Conservation (phyloP, 176 grass and related monocot species). For the Rhynchospora breviuscula region DNA sequence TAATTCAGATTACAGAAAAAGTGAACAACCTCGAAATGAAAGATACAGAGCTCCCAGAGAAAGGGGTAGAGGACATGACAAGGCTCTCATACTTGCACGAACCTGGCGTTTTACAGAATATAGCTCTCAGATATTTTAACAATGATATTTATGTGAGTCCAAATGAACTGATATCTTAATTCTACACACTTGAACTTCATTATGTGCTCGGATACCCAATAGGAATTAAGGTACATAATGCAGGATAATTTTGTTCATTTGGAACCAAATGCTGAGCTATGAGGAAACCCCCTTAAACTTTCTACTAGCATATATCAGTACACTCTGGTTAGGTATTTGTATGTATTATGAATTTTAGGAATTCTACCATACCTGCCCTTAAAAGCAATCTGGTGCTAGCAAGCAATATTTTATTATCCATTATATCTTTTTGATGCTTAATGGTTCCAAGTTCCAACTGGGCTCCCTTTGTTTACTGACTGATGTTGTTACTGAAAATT, state of each 20-base stretch:
- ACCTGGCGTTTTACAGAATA: slow-evolving; percentile 89
- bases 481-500: neutral
- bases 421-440: neutral
- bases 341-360: neutral
- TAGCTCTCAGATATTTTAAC: slow-evolving; percentile 71
- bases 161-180: neutral
- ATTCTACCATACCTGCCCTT: neutral
- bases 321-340: neutral
- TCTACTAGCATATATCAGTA: neutral
- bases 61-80: slow-evolving; percentile 93
- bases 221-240: neutral
- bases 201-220: neutral
- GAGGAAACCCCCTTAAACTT: neutral
- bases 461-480: neutral
- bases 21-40: slow-evolving; percentile 55
- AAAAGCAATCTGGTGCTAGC: neutral
- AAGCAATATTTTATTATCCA: neutral
- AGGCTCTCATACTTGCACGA: slow-evolving; percentile 95
- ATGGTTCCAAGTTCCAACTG: no score
- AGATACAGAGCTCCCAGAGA: slow-evolving; percentile 73
- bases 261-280: neutral
- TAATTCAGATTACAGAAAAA: slow-evolving; percentile 35
- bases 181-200: neutral
- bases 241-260: neutral
- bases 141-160: slow-evolving; percentile 88